phyloP scores from a whole-genome alignment of 2,329 filamentous ascomycete species.

The Microsporum audouinii region DNA sequence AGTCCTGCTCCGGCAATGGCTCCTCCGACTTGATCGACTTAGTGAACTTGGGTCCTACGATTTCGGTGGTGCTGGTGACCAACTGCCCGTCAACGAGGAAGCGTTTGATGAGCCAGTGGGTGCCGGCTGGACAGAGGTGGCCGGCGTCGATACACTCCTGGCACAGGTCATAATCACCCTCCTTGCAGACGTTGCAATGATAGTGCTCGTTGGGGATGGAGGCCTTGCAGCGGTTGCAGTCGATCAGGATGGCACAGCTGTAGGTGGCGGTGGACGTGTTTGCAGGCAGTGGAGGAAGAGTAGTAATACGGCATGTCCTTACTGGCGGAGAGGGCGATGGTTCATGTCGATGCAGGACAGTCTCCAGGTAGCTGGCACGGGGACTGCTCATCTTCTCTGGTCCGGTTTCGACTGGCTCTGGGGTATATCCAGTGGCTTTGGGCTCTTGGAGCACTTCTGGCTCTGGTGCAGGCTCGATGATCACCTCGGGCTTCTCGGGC shows the following conservation, averaged over 20 bases:
- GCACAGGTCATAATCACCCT: slow-evolving; percentile 91
- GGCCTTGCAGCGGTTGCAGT: slow-evolving; percentile 80
- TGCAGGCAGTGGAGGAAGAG: slow-evolving; percentile 15
- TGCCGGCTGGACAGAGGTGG: slow-evolving; percentile 61
- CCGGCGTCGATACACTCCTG: slow-evolving; percentile 63
- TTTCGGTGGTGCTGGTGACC: slow-evolving; percentile 76
- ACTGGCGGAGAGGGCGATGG: background rate
- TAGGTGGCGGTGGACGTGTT: slow-evolving; percentile 12
- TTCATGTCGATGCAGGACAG: slow-evolving; percentile 22
- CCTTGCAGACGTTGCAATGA: slow-evolving; percentile 87
- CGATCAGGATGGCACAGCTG: slow-evolving; percentile 59
- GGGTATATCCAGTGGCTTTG: background rate
- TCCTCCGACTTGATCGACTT: background rate
- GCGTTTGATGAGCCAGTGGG: slow-evolving; percentile 93
- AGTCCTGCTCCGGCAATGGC: background rate
- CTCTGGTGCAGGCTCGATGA: background rate
- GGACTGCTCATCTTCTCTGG: slow-evolving; percentile 16
- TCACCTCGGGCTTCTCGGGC: background rate
- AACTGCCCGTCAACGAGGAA: slow-evolving; percentile 66
- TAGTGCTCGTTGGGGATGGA: slow-evolving; percentile 74
- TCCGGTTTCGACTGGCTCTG: slow-evolving; percentile 11
- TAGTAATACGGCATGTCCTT: too few relatives aligned
- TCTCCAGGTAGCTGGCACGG: slow-evolving; percentile 32
- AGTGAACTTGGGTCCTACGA: slow-evolving; percentile 50
- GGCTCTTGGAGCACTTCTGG: background rate